Conservation (phyloP, 2,329 filamentous ascomycete genomes). For the Ophiostoma tasmaniense region DNA sequence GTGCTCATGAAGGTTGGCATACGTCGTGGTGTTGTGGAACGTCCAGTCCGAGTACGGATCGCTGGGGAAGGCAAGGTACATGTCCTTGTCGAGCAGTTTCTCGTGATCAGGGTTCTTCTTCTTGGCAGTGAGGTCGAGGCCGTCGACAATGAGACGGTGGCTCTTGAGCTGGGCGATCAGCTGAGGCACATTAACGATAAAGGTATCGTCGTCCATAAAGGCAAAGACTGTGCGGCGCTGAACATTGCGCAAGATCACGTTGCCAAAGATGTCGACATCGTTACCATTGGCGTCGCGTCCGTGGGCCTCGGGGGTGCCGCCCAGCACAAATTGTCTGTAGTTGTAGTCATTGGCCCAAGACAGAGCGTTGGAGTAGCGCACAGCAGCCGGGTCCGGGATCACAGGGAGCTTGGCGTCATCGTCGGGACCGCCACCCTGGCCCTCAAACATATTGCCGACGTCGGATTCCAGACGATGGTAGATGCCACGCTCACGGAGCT, state of each 20-base stretch:
- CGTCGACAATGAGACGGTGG: slow-evolving; percentile 6
- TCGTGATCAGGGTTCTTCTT: background rate
- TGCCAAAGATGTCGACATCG: background rate
- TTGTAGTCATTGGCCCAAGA: slow-evolving; percentile 4
- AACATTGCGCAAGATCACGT: background rate
- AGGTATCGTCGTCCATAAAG: slow-evolving; percentile 39
- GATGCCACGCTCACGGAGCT: slow-evolving; percentile 32
- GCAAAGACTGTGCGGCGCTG: slow-evolving; percentile 29
- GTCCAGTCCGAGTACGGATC: slow-evolving; percentile 36
- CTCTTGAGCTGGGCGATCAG: slow-evolving; percentile 31
- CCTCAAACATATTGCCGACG: slow-evolving; percentile 19
- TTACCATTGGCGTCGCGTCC: background rate
- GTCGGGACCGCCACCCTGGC: slow-evolving; percentile 5
- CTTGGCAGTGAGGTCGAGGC: background rate
- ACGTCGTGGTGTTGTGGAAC: slow-evolving; percentile 24
- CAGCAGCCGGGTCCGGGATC: slow-evolving; percentile 15
- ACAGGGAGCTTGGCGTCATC: slow-evolving; percentile 4
- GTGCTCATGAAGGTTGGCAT: background rate
- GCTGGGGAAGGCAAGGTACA: slow-evolving; percentile 38
- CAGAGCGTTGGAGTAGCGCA: slow-evolving; percentile 19
- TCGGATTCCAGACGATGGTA: slow-evolving; percentile 27
- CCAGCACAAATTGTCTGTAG: slow-evolving; percentile 1
- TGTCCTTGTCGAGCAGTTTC: slow-evolving; percentile 15
- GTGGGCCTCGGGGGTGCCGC: background rate
- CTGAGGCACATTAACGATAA: slow-evolving; percentile 35